A percentile compares a stretch with the other conserved stretches of the same genome.
Evolutionary conservation across 2,329 filamentous ascomycete genomes (phyloP).

Genomic region (Clathrospora elynae): DNA sequence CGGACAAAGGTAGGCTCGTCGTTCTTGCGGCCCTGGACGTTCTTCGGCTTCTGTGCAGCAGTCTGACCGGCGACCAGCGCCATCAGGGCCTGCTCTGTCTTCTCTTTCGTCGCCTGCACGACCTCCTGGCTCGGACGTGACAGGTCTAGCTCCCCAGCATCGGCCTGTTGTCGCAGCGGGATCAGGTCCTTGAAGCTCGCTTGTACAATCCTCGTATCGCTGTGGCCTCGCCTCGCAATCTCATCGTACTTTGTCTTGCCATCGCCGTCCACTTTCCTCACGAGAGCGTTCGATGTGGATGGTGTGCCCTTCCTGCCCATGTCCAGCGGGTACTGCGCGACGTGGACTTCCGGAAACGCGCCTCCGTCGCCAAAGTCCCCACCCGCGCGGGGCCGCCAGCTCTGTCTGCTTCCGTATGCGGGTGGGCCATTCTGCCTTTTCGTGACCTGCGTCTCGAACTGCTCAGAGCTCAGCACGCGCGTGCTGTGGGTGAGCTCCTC

Average conservation of each 20-base stretch:
- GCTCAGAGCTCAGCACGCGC: constrained; percentile 76
- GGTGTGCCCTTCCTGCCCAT: constrained; percentile 78
- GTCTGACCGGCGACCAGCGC: constrained; percentile 83
- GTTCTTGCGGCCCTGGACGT: constrained; percentile 78
- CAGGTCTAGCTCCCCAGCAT: constrained; percentile 88
- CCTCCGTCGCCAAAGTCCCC: constrained; percentile 97
- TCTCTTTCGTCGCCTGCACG: constrained; percentile 81
- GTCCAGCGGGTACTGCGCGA: constrained; percentile 93
- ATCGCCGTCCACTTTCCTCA: constrained; percentile 87
- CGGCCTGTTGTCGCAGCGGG: constrained; percentile 86
- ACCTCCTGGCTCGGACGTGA: constrained; percentile 83
- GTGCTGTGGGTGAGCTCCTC: constrained; percentile 83
- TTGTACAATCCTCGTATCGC: constrained; percentile 82
- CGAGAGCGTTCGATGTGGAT: constrained; percentile 77
- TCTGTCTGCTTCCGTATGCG: constrained; percentile 80
- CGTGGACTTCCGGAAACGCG: constrained; percentile 89
- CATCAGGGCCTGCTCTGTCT: constrained; percentile 84
- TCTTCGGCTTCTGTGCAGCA: constrained; percentile 94
- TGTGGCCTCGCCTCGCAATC: constrained; percentile 87
- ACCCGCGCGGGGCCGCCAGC: constrained; percentile 86
- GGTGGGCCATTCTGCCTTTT: constrained; percentile 77
- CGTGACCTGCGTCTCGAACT: constrained; percentile 82
- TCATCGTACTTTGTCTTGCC: constrained; percentile 97
- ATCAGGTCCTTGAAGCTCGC: constrained; percentile 97
- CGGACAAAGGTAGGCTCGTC: constrained; percentile 91